phyloP scores from a whole-genome alignment of 2,329 filamentous ascomycete genomes.

The Neopestalotiopsis rosae region DNA sequence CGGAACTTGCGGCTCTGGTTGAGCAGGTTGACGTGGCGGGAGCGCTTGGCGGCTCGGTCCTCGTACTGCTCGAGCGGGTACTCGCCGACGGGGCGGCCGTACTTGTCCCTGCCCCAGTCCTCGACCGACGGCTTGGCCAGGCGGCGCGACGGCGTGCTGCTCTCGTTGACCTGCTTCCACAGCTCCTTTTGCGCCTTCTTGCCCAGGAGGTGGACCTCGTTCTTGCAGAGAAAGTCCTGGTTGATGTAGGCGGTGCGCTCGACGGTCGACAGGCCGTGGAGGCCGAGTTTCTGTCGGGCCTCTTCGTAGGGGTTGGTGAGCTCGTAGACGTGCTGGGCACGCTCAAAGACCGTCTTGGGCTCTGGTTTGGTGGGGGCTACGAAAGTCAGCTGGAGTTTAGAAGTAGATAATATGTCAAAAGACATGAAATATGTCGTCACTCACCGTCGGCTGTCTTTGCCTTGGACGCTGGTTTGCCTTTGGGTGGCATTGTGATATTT shows the following conservation, averaged over 20 bases:
- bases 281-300: conserved; percentile 48
- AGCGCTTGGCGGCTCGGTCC: conserved; percentile 47
- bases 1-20: conserved; percentile 49
- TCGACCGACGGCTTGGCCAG: conserved; percentile 30
- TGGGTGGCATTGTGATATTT: conserved; percentile 33
- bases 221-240: conserved; percentile 50
- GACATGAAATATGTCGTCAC: conserved; percentile 17
- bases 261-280: conserved; percentile 49
- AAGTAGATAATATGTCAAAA: background rate
- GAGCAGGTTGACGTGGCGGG: conserved; percentile 44
- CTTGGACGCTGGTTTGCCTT: conserved; percentile 30
- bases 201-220: conserved; percentile 38
- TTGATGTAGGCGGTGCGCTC: conserved; percentile 57
- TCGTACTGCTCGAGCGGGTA: conserved; percentile 49
- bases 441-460: conserved; percentile 35
- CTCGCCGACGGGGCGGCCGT: conserved; percentile 54
- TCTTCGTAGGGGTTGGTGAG: conserved; percentile 55
- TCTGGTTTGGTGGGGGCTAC: conserved; percentile 25
- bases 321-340: conserved; percentile 52
- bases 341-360: conserved; percentile 54
- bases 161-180: conserved; percentile 62
- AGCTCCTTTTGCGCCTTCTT: conserved; percentile 61
- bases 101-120: conserved; percentile 56
- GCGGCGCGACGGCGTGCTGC: conserved; percentile 53
- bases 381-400: background rate